Base-by-base conservation (phyloP, 192 early-diverging fungal species). In the Geranomyces michiganensis region DNA sequence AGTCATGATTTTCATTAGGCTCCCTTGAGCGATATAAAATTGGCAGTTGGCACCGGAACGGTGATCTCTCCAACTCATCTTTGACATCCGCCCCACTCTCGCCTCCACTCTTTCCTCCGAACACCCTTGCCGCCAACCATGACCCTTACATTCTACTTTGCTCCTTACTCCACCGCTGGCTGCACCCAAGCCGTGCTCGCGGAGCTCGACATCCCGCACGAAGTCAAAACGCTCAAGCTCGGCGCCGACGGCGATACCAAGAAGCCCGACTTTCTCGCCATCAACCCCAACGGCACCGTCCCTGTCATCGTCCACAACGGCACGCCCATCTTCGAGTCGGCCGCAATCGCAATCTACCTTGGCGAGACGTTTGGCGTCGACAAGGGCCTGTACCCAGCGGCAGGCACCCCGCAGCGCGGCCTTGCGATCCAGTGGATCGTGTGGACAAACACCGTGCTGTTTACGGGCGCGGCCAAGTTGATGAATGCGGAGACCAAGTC, bases 311-410 rank as follows among this genome's bases (percentile, higher is more conserved):
- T 47, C 21, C 51, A 24, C 51, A 43, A 65, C 44, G 44, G 44
- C 63, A 46, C 44, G 19, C n/a, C 24, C 63, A 65, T 65, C 2
- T 65, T n/a, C 22, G 63, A 65, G 46, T 65, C 63, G 14, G 63
- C 63, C 44, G 63, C 63, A 30, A 65, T 65, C 46, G 44, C 63
- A n/a, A 41, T 65, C 46, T 65, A 65, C 63, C 44, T 65, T 17
- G 63, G 63, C 44, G 63, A 65, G n/a, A 65, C 63, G 3, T 65
- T 46, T 30, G 63, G 63, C 22, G 63, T 65, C 19, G 63, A 65
- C 19, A 65, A 47, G 30, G 63, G 63, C 9, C 63, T 65, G 9
- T 65, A 21, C 46, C 63, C 63, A 10, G 41, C 63, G 0, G 24
- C 63, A 8, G 63, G 63, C n/a, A 21, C 63, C 7, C 19, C n/a